Conservation (phyloP, 1,284 basidiomycete species). For the Irpex lacteus region DNA sequence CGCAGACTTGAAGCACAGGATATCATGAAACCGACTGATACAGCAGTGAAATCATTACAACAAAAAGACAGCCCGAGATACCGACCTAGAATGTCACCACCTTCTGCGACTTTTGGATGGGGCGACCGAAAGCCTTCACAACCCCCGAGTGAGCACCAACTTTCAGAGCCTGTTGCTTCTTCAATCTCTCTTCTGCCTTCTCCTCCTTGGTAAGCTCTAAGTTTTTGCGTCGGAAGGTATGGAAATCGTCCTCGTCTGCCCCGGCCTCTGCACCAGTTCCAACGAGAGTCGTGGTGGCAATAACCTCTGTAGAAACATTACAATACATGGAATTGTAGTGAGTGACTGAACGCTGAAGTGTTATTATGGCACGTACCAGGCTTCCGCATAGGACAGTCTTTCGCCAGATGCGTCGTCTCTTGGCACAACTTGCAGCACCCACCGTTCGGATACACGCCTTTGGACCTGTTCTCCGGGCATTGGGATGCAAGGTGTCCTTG, state of each 20-base stretch:
- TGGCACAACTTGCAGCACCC: slow-evolving; percentile 89
- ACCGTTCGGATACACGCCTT: slow-evolving; percentile 89
- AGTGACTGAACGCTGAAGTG: too few species aligned
- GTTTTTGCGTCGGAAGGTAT: slow-evolving; percentile 66
- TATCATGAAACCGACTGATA: not conserved
- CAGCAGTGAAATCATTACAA: not conserved
- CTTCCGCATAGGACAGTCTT: slow-evolving; percentile 72
- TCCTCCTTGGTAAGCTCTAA: slow-evolving; percentile 61
- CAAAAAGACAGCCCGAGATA: not conserved
- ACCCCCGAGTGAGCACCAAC: slow-evolving; percentile 43
- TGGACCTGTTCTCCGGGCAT: slow-evolving; percentile 79
- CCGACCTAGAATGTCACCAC: slow-evolving; percentile 51
- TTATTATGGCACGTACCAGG: slow-evolving; percentile 39
- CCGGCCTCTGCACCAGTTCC: slow-evolving; percentile 59
- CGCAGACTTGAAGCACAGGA: too few species aligned
- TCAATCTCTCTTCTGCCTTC: slow-evolving; percentile 43
- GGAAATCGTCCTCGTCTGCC: slow-evolving; percentile 94
- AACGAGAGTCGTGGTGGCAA: slow-evolving; percentile 36
- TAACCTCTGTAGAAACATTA: slow-evolving; percentile 22
- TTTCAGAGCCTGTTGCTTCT: slow-evolving; percentile 41
- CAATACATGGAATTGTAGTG: too few species aligned
- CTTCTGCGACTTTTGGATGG: slow-evolving; percentile 41
- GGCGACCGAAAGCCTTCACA: slow-evolving; percentile 41
- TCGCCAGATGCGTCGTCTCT: slow-evolving; percentile 82
- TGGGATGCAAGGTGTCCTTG: slow-evolving; percentile 80